phyloP scores from a whole-genome alignment of 2,329 filamentous ascomycete genomes.

The Zymoseptoria ardabiliae region DNA sequence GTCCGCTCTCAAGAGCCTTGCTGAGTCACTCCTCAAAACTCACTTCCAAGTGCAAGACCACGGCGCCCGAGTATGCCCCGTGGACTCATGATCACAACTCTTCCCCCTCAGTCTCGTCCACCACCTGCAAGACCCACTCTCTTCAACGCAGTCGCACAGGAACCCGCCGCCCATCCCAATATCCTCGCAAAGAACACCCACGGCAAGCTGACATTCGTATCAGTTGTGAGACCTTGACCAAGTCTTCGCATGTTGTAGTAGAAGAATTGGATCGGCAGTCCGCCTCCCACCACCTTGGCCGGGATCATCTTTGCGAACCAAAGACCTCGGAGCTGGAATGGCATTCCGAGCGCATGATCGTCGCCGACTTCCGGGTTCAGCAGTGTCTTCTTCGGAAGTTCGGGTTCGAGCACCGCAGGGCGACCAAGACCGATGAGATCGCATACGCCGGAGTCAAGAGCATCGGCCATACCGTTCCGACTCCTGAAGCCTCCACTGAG shows the following conservation, averaged over 20 bases:
- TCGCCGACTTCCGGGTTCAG: slow-evolving; percentile 28
- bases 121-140: not conserved
- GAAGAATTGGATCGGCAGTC: slow-evolving; percentile 29
- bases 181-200: slow-evolving; percentile 18
- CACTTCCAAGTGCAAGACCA: no score
- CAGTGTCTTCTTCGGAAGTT: slow-evolving; percentile 33
- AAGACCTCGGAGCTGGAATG: slow-evolving; percentile 26
- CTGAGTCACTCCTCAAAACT: no score
- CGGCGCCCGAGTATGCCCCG: no score
- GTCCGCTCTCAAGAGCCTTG: no score
- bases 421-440: slow-evolving; percentile 45
- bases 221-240: slow-evolving; percentile 23
- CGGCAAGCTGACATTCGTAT: slow-evolving; percentile 27
- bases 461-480: slow-evolving; percentile 43
- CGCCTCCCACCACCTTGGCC: slow-evolving; percentile 27
- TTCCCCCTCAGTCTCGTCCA: not conserved
- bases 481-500: slow-evolving; percentile 59
- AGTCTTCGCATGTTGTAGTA: slow-evolving; percentile 31
- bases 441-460: slow-evolving; percentile 40
- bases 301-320: slow-evolving; percentile 30
- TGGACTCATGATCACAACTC: not conserved
- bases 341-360: slow-evolving; percentile 21
- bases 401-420: slow-evolving; percentile 40
- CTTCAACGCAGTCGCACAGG: not conserved
- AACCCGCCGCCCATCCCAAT: not conserved